These are phyloP conservation scores for Colletotrichum tropicale DNA, from an alignment of 2,329 filamentous ascomycete genomes.

Conservation along the genomic window DNA sequence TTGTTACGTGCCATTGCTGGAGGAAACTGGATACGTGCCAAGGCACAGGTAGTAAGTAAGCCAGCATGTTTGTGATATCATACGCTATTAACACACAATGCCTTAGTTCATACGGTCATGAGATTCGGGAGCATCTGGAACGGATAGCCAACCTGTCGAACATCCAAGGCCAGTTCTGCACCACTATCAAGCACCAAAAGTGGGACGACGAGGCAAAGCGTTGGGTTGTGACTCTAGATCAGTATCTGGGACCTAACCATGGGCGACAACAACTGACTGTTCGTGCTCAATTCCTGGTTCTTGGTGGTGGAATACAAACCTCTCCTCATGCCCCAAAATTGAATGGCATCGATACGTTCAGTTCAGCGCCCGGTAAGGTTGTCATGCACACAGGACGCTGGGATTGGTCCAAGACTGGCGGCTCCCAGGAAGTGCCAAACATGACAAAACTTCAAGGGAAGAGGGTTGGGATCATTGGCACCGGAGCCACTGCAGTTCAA, in stretches of 20 bases:
- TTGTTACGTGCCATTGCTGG: constrained; percentile 6
- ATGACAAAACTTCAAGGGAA: constrained; percentile 49
- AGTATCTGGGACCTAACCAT: background rate
- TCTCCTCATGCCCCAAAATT: constrained; percentile 36
- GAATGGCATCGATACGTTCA: constrained; percentile 36
- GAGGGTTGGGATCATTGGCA: constrained; percentile 52
- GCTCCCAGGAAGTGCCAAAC: constrained; percentile 39
- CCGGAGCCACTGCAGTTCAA: constrained; percentile 52
- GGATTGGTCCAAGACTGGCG: constrained; percentile 47
- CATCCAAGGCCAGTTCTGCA: constrained; percentile 46
- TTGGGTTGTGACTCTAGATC: constrained; percentile 21
- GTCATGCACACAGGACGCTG: constrained; percentile 50
- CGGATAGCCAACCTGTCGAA: constrained; percentile 43
- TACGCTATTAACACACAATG: background rate
- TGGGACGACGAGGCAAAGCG: constrained; percentile 46
- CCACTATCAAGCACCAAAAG: constrained; percentile 36
- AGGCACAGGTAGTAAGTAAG: constrained; percentile 29
- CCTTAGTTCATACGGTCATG: constrained; percentile 27
- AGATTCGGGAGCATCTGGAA: constrained; percentile 46
- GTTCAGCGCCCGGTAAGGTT: background rate
- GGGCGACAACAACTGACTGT: constrained; percentile 13
- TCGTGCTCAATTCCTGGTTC: constrained; percentile 39
- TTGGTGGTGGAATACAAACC: constrained; percentile 38
- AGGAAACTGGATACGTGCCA: constrained; percentile 13
- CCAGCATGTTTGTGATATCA: accelerated